Evolutionary conservation across 495 filamentous ascomycete species (phyloP).

Genomic region (Penicillium goetzii): DNA sequence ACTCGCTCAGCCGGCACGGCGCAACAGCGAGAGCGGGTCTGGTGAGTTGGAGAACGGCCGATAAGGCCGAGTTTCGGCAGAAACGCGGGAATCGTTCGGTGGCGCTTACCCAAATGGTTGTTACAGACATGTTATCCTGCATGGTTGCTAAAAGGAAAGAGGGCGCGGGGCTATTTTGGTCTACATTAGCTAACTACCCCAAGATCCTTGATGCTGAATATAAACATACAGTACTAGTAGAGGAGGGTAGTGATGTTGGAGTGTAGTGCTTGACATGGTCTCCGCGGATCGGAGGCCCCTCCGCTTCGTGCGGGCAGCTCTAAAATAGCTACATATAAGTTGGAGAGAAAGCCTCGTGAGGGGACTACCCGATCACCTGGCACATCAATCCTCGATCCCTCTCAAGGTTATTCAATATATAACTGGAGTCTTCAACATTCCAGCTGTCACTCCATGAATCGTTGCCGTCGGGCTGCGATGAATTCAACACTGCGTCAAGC

Average conservation of each 20-base stretch:
- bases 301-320: conserved; percentile 1
- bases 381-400: not conserved
- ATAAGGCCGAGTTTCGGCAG: conserved; percentile 7
- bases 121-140: not conserved
- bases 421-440: not conserved
- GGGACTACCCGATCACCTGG: not conserved
- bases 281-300: not conserved
- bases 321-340: not conserved
- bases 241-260: not conserved
- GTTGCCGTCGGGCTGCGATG: not conserved
- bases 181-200: not conserved
- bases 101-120: not conserved
- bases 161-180: not conserved
- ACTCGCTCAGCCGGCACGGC: not conserved
- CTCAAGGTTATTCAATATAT: not conserved
- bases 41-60: conserved; percentile 1
- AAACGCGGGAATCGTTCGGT: conserved; percentile 1
- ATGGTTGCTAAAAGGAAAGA: not conserved
- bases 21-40: conserved; percentile 2
- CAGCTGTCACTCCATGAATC: not conserved
- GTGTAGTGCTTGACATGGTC: not conserved
- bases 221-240: not conserved
- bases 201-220: not conserved
- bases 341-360: conserved; percentile 2
- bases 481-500: not conserved